Evolutionary conservation across 2,329 filamentous ascomycete species (phyloP).

Genomic region (Fusarium begoniae): DNA sequence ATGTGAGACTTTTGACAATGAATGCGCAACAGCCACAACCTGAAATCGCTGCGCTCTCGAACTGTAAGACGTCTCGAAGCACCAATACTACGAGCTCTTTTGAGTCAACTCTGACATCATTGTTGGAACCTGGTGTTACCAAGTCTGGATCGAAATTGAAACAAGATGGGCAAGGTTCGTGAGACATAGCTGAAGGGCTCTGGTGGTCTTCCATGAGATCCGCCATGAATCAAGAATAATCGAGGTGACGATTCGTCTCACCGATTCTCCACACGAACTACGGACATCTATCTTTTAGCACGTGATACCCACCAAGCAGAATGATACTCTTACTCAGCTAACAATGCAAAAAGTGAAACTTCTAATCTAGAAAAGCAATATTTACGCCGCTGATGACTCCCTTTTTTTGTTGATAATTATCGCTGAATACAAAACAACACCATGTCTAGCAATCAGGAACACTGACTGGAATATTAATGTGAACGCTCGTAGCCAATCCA

Average conservation of each 20-base stretch:
- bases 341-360: not conserved
- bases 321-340: constrained; percentile 1
- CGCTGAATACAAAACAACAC: not conserved
- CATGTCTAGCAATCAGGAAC: constrained; percentile 57
- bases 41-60: not conserved
- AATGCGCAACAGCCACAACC: constrained; percentile 21
- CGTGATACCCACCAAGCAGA: constrained; percentile 17
- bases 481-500: constrained; percentile 60
- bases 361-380: constrained; percentile 9
- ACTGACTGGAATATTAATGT: constrained; percentile 60
- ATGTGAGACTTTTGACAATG: constrained; percentile 6
- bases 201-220: not conserved
- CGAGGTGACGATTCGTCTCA: not conserved
- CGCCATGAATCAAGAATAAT: not conserved
- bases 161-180: constrained; percentile 5
- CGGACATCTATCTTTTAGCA: not conserved
- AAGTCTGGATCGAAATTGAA: constrained; percentile 7
- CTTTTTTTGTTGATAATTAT: constrained; percentile 10
- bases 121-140: not conserved
- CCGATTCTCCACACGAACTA: not conserved
- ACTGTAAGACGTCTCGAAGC: not conserved
- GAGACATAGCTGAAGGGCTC: not conserved
- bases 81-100: not conserved
- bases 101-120: constrained; percentile 3
- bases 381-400: constrained; percentile 2